Evolutionary conservation across 1,139 yeast species (phyloP), one percentile per base, ranked within the genome.

Genomic region (Kurtzmaniella quercitrusa): DNA sequence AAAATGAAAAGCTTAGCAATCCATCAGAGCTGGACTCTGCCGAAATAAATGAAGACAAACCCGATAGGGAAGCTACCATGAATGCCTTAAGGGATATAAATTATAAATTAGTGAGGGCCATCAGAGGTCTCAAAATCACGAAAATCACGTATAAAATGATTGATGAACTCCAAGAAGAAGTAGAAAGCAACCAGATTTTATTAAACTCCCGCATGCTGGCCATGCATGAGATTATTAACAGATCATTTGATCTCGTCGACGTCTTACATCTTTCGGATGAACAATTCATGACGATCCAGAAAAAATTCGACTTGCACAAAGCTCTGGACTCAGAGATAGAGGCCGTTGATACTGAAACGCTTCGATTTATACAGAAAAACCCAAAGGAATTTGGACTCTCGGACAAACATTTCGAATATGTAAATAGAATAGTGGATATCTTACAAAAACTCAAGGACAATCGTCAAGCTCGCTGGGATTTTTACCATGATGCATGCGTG

Each of bases 311-410:
- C 42, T 43, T 48, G 44, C 48, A 35, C 40, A 47, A 42, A 14
- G 45, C 44, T n/a, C 46, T 42, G 23, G 46, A 45, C 14, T 37
- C 45, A 26, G 23, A 19, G 2, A 50, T 47, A 18, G 64, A 60
- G 30, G 54, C 59, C 38, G 60, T 72, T 39, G 76, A 70, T 45
- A 43, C 51, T 2, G 76, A 68, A 38, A 69, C 75, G 0, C 53
- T 72, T 20, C 54, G 53, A 22, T 65, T 69, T 38, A 69, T 72
- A 5, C 59, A 56, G 39, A 45, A 54, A 3, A 65, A 71, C 32
- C 77, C 78, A 0, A 57, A 56, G 22, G 67, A 68, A 42, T 70
- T 71, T 51, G 78, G 78, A 0, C 56, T 73, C 19, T 63, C 59
- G 46, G 61, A 63, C 33, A 59, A 55, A 17, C 75, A 72, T 42